These are phyloP conservation scores for Ambrosia artemisiifolia DNA, from an alignment of 129 eudicot genomes.

Conservation along the genomic window DNA sequence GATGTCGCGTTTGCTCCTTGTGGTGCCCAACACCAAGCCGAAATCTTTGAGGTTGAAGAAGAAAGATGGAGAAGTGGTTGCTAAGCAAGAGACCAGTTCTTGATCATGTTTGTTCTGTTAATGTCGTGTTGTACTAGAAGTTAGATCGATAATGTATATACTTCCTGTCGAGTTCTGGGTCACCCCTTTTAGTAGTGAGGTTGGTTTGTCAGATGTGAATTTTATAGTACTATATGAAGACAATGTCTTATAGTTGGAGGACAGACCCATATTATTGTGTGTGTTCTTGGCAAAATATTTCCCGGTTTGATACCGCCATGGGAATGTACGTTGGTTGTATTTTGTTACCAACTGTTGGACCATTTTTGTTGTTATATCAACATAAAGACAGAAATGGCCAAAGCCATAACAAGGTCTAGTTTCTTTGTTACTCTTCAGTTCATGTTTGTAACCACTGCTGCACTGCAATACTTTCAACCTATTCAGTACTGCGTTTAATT, in stretches of 20 bases:
- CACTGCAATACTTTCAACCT: too few species aligned
- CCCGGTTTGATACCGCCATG: slow-evolving; percentile 8
- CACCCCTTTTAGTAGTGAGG: slow-evolving; percentile 14
- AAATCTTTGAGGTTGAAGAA: slow-evolving; percentile 44
- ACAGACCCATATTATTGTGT: slow-evolving; percentile 6
- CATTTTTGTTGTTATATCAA: too few species aligned
- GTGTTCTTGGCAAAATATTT: neutral
- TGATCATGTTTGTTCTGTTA: slow-evolving; percentile 9
- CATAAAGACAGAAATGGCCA: too few species aligned
- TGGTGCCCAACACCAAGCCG: slow-evolving; percentile 40
- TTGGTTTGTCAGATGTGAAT: slow-evolving; percentile 16
- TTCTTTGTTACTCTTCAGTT: too few species aligned
- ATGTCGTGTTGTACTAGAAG: slow-evolving; percentile 1
- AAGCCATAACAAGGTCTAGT: too few species aligned
- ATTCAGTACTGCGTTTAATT: too few species aligned
- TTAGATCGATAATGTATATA: slow-evolving; percentile 12
- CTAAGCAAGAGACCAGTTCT: slow-evolving; percentile 14
- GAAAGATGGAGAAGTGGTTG: slow-evolving; percentile 44
- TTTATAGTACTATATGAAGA: slow-evolving; percentile 10
- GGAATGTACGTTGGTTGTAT: too few species aligned
- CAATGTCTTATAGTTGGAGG: neutral
- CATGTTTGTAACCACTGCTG: too few species aligned
- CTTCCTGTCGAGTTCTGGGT: slow-evolving; percentile 19
- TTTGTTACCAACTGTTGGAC: too few species aligned
- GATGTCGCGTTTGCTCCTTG: slow-evolving; percentile 73